phyloP scores from a whole-genome alignment of 441 rosid species.

The Populus tomentosa region DNA sequence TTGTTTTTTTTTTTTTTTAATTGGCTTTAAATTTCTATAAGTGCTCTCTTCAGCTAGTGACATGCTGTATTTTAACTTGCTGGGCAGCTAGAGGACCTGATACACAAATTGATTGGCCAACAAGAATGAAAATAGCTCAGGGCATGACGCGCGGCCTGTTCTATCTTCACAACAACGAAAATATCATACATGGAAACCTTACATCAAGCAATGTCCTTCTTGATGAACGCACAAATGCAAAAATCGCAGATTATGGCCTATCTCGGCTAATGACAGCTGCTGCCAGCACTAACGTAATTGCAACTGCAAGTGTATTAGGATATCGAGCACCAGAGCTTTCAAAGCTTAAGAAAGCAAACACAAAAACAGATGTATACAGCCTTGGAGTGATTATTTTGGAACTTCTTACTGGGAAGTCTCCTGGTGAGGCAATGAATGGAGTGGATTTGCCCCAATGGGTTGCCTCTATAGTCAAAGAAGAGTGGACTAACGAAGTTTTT shows the following conservation, averaged over 20 bases:
- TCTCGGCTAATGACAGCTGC: conserved; percentile 72
- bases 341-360: conserved; percentile 70
- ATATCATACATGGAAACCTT: conserved; percentile 67
- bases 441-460: conserved; percentile 89
- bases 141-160: conserved; percentile 60
- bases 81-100: conserved; percentile 70
- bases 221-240: conserved; percentile 45
- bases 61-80: not conserved
- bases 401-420: conserved; percentile 76
- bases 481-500: conserved; percentile 78
- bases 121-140: conserved; percentile 58
- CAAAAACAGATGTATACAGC: conserved; percentile 73
- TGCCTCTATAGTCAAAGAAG: conserved; percentile 79
- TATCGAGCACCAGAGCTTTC: conserved; percentile 82
- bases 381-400: conserved; percentile 71
- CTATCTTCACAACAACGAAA: conserved; percentile 56
- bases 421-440: conserved; percentile 68
- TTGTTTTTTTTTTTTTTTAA: not conserved
- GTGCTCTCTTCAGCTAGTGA: not conserved
- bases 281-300: conserved; percentile 68
- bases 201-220: conserved; percentile 72
- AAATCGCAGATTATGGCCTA: conserved; percentile 66
- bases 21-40: not conserved
- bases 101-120: conserved; percentile 55
- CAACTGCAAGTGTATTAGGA: conserved; percentile 71